A percentile compares a stretch with the other conserved stretches of the same genome.
Evolutionary conservation across 345 rosid genomes (phyloP).

Genomic region (Arabidopsis thaliana): DNA sequence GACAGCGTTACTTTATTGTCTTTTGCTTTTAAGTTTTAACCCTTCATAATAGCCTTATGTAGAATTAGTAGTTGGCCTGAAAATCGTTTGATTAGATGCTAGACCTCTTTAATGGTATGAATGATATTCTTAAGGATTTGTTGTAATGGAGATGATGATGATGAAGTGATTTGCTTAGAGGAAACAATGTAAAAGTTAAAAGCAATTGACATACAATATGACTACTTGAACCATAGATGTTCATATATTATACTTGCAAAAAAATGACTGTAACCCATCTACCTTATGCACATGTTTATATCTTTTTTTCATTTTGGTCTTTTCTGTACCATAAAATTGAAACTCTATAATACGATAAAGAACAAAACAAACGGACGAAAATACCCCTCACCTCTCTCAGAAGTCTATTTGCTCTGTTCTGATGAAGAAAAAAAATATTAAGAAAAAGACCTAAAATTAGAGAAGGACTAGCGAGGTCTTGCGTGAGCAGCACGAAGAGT

Average conservation of each 20-base stretch:
- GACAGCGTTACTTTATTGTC: constrained; percentile 30
- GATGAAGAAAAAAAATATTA: background rate
- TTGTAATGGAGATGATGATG: constrained; percentile 3
- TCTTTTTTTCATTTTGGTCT: background rate
- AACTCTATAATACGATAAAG: constrained; percentile 26
- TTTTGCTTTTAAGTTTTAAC: background rate
- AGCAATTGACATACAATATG: background rate
- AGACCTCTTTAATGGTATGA: too few species aligned
- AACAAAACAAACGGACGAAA: constrained; percentile 34
- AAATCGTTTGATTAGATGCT: too few species aligned
- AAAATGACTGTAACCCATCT: constrained; percentile 29
- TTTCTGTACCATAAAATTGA: constrained; percentile 37
- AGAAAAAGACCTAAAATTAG: background rate
- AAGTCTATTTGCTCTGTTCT: constrained; percentile 32
- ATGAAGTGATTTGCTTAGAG: background rate
- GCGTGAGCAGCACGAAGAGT: constrained; percentile 74
- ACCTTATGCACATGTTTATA: constrained; percentile 39
- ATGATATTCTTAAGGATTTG: too few species aligned
- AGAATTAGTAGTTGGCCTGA: background rate
- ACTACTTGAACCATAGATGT: constrained; percentile 3
- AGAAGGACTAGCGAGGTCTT: constrained; percentile 61
- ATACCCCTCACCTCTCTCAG: constrained; percentile 29
- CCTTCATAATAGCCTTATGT: background rate
- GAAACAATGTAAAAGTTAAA: background rate
- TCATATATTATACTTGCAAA: constrained; percentile 18